phyloP scores from a whole-genome alignment of 768 basidiomycete genomes.

The Lentinus tigrinus region DNA sequence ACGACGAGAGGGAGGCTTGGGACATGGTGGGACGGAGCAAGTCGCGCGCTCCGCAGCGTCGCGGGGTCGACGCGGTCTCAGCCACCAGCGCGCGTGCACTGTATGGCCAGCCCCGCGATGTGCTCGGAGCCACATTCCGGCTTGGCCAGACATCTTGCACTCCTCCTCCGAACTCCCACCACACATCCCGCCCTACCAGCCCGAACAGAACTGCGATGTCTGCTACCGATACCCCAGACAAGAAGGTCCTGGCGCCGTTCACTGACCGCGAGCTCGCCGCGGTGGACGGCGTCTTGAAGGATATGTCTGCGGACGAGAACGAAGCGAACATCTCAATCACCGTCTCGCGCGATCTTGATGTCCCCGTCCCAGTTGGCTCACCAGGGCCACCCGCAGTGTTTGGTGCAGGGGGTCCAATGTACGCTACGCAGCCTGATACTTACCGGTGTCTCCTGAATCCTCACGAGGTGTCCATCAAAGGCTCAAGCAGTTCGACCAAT shows the following conservation, averaged over 20 bases:
- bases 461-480: slow-evolving; percentile 34
- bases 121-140: not conserved
- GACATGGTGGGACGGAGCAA: slow-evolving; percentile 7
- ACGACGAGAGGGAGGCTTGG: slow-evolving; percentile 14
- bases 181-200: not conserved
- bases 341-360: slow-evolving; percentile 17
- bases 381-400: slow-evolving; percentile 50
- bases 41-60: not conserved
- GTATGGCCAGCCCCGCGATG: not conserved
- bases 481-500: slow-evolving; percentile 80
- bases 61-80: not conserved
- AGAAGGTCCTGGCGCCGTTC: slow-evolving; percentile 16
- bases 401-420: slow-evolving; percentile 79
- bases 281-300: slow-evolving; percentile 51
- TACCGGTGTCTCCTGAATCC: not conserved
- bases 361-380: not conserved
- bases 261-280: slow-evolving; percentile 47
- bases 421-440: not conserved
- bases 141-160: not conserved
- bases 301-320: slow-evolving; percentile 38
- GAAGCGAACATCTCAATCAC: slow-evolving; percentile 20
- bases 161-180: not conserved
- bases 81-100: not conserved
- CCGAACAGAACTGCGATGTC: slow-evolving; percentile 14
- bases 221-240: slow-evolving; percentile 16